Conservation (phyloP, 2,329 filamentous ascomycete species). For the Zymoseptoria pseudotritici region DNA sequence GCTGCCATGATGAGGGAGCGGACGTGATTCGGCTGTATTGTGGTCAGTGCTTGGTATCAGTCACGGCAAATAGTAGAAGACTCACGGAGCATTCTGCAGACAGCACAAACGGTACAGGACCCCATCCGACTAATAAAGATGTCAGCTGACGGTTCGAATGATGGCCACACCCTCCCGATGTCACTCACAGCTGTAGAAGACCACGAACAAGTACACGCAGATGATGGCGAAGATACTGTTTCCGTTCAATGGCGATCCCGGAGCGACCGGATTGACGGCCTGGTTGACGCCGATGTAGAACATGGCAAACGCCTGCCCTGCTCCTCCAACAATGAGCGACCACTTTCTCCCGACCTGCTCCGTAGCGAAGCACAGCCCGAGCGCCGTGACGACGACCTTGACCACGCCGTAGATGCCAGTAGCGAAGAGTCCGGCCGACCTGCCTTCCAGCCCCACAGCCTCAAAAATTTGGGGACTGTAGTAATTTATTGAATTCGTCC, state of each 20-base stretch:
- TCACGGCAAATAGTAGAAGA: background rate
- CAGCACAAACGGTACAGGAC: conserved; percentile 40
- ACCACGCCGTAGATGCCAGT: conserved; percentile 42
- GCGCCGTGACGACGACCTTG: conserved; percentile 38
- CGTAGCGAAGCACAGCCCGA: conserved; percentile 39
- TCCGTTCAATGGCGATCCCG: conserved; percentile 34
- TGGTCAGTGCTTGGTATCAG: background rate
- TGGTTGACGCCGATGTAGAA: conserved; percentile 32
- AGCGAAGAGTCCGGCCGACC: conserved; percentile 37
- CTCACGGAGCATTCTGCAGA: conserved; percentile 27
- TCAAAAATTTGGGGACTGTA: conserved; percentile 40
- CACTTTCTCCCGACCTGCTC: conserved; percentile 41
- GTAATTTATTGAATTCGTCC: conserved; percentile 22
- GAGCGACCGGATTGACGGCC: conserved; percentile 44
- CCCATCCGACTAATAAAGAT: conserved; percentile 35
- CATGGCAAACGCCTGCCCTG: conserved; percentile 40
- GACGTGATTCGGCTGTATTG: conserved; percentile 23
- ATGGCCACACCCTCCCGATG: background rate
- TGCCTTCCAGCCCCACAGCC: conserved; percentile 34
- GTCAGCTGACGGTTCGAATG: background rate
- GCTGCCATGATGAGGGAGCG: conserved; percentile 38
- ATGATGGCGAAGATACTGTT: conserved; percentile 49
- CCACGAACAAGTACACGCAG: conserved; percentile 45
- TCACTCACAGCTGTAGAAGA: conserved; percentile 32
- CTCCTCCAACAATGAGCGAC: conserved; percentile 36